Evolutionary conservation across 345 rosid species (phyloP).

Genomic region (Nephelium lappaceum): DNA sequence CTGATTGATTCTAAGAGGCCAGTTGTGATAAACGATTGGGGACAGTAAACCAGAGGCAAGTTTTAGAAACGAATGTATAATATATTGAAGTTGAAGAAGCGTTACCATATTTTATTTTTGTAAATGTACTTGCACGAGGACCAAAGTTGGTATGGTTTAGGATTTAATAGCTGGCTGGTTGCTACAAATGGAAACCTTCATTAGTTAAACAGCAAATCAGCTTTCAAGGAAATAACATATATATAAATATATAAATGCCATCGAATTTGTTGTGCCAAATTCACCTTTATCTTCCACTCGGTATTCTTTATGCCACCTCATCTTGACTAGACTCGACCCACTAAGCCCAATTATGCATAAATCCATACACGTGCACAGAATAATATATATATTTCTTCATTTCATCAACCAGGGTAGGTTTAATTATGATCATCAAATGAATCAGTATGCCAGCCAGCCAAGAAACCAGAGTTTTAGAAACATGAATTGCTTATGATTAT

Average conservation of each 20-base stretch:
- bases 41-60: background rate
- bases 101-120: no score
- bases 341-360: no score
- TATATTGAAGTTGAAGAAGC: background rate
- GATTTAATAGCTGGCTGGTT: background rate
- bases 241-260: no score
- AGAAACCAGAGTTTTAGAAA: no score
- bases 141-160: background rate
- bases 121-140: background rate
- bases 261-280: background rate
- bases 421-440: no score
- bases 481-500: no score
- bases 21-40: background rate
- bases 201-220: background rate
- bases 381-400: no score
- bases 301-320: background rate
- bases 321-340: slow-evolving; percentile 1
- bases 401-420: no score
- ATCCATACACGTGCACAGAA: no score
- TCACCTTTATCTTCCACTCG: background rate
- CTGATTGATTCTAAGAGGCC: background rate
- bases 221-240: background rate
- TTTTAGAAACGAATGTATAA: background rate
- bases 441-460: no score
- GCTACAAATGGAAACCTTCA: background rate